Conservation (phyloP, 2,329 filamentous ascomycete species). For the Diaporthe vaccinii region DNA sequence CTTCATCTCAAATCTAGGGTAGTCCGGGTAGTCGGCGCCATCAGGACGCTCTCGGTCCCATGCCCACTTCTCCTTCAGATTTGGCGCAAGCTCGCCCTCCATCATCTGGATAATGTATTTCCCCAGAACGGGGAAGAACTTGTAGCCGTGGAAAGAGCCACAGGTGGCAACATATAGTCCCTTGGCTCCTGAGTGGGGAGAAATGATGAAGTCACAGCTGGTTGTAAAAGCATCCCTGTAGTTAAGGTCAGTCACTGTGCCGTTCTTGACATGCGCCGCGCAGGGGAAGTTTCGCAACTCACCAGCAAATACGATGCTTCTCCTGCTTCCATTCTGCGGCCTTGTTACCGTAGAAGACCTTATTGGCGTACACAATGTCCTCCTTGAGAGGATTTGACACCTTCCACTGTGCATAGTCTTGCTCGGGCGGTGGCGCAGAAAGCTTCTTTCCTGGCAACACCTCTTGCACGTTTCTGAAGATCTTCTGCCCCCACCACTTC, state of each 20-base stretch:
- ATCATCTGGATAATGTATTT: constrained; percentile 72
- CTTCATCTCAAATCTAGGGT: constrained; percentile 69
- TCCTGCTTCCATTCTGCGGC: constrained; percentile 69
- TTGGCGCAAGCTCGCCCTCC: constrained; percentile 58
- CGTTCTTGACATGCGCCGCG: neutral
- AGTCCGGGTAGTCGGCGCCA: constrained; percentile 65
- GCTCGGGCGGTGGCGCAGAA: constrained; percentile 67
- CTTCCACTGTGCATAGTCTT: constrained; percentile 75
- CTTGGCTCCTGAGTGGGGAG: constrained; percentile 62
- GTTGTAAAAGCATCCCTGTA: constrained; percentile 75
- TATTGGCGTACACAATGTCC: constrained; percentile 69
- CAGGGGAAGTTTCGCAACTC: constrained; percentile 46
- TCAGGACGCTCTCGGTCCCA: constrained; percentile 73
- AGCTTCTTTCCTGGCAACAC: constrained; percentile 65
- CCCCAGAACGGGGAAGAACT: constrained; percentile 76
- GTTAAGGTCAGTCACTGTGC: neutral
- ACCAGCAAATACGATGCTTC: constrained; percentile 78
- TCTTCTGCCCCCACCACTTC: constrained; percentile 74
- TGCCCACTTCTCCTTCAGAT: constrained; percentile 64
- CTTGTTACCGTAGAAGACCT: constrained; percentile 71
- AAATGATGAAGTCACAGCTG: constrained; percentile 73
- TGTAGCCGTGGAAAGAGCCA: constrained; percentile 77
- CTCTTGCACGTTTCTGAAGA: constrained; percentile 69
- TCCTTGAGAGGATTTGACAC: constrained; percentile 67
- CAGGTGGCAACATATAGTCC: constrained; percentile 74